Base-by-base conservation (phyloP, 176 grass and related monocot species). In the Paspalum notatum region DNA sequence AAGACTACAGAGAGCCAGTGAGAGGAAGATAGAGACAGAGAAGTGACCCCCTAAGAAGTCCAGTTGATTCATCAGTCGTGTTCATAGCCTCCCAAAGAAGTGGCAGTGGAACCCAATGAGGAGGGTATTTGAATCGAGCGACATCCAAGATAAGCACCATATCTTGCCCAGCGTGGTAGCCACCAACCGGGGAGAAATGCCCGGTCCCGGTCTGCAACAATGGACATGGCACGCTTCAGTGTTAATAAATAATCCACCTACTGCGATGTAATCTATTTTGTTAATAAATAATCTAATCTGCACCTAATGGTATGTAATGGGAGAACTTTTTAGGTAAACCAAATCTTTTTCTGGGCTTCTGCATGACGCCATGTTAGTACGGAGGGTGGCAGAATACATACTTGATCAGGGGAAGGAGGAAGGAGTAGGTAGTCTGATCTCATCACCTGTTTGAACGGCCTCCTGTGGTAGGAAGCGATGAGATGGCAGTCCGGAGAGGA, bases 11-110 rank as follows among this genome's bases (percentile, higher is more conserved):
- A 42, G 4, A 40, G 37, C 4, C 1, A 2, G 69, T 11, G n/a
- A 77, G 27, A 56, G 62, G 42, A 59, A 80, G 26, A 67, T 26
- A 47, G n/a, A 21, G 12, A 37, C 32, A 82, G 39, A 76, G 44
- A 20, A 41, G 38, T 41, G 75, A 95, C 95, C 95, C 95, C 74
- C 95, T 91, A 49, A 66, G 74, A 70, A 82, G 77, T 13, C 90
- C 88, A 64, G 96, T 98, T 64, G 90, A 74, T 67, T 95, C 81
- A 84, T 98, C 96, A 52, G 83, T 71, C 37, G 96, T 91, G 85
- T 94, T 87, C 87, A 98, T 95, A 48, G 95, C 95, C 78, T 95
- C 90, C 92, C 95, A 98, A 71, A 98, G 92, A 50, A 95, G 88
- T 63, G 78, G n/a, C 72, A 98, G 25, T 47, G 92, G 92, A 59